Conservation (phyloP, 352 stramenopile species). For the Phytophthora fragariae region DNA sequence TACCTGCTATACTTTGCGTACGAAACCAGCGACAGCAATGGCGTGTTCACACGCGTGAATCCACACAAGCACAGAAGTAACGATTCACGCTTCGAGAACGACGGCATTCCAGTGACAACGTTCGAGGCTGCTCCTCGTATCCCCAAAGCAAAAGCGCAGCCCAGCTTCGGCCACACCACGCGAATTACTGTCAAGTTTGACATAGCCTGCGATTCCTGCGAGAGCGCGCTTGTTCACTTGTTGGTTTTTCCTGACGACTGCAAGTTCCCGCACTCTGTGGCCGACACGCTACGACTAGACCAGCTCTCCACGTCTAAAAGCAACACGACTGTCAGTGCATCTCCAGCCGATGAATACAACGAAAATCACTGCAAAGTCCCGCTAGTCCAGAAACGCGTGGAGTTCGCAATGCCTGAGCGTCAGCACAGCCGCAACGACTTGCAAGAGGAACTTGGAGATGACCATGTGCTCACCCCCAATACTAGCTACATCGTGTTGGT, state of each 20-base stretch:
- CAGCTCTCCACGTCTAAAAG: slow-evolving; percentile 14
- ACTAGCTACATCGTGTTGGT: slow-evolving; percentile 61
- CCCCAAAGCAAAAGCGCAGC: slow-evolving; percentile 43
- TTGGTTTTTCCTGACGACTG: slow-evolving; percentile 58
- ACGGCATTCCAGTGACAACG: slow-evolving; percentile 61
- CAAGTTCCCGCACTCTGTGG: slow-evolving; percentile 20
- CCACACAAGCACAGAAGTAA: slow-evolving; percentile 62
- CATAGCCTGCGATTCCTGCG: slow-evolving; percentile 58
- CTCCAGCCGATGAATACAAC: neutral
- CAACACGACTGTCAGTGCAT: slow-evolving; percentile 15
- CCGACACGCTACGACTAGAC: slow-evolving; percentile 28
- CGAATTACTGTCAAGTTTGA: slow-evolving; percentile 67
- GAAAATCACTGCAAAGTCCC: slow-evolving; percentile 18
- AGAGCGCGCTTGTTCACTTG: slow-evolving; percentile 57
- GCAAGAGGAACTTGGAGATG: slow-evolving; percentile 44
- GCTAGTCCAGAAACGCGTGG: slow-evolving; percentile 42
- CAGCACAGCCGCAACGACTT: slow-evolving; percentile 50
- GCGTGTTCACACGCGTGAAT: slow-evolving; percentile 78
- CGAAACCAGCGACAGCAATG: slow-evolving; percentile 68
- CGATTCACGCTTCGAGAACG: slow-evolving; percentile 47
- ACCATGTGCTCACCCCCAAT: slow-evolving; percentile 44
- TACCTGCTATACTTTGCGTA: slow-evolving; percentile 84
- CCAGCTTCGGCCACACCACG: slow-evolving; percentile 66
- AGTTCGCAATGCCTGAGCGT: slow-evolving; percentile 42
- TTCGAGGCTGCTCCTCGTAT: slow-evolving; percentile 60